A percentile compares a stretch with the other conserved stretches of the same genome.
Evolutionary conservation across 371 early-diverging fungal species (phyloP).

Genomic region (Smittium mucronatum): DNA sequence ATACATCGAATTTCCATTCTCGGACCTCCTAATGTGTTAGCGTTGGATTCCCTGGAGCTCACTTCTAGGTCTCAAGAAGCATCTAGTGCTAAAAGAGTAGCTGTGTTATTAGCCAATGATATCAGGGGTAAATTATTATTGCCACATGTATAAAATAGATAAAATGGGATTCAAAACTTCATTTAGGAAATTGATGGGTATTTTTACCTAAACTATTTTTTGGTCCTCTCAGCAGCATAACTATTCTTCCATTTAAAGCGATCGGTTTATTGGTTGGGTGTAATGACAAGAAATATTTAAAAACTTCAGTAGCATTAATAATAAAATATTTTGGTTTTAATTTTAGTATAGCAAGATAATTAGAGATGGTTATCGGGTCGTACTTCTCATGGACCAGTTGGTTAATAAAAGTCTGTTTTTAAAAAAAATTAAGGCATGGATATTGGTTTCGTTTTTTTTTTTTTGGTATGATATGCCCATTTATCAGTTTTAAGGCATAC

Average conservation of each 20-base stretch:
- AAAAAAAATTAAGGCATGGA: neutral
- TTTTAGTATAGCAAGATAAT: slow-evolving; percentile 2
- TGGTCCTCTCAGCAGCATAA: neutral
- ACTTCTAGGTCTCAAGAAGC: slow-evolving; percentile 1
- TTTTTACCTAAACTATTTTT: neutral
- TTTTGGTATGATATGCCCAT: neutral
- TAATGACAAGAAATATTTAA: neutral
- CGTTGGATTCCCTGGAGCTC: neutral
- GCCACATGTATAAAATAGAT: neutral
- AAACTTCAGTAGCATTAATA: neutral
- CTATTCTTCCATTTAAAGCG: neutral
- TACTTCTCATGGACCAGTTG: neutral
- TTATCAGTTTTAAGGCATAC: neutral
- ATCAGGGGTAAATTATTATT: neutral
- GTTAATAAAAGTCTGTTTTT: neutral
- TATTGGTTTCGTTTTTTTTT: neutral
- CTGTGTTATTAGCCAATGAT: neutral
- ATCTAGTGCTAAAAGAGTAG: neutral
- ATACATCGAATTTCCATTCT: slow-evolving; percentile 1
- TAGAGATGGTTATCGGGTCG: neutral
- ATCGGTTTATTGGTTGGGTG: neutral
- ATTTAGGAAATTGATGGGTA: neutral
- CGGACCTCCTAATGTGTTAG: neutral
- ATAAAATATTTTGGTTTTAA: neutral
- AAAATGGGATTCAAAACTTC: neutral